Percentiles rank a stretch among this genome's conserved stretches.
phyloP scores from a whole-genome alignment of 2,329 filamentous ascomycete genomes.

The Nemania sp. region DNA sequence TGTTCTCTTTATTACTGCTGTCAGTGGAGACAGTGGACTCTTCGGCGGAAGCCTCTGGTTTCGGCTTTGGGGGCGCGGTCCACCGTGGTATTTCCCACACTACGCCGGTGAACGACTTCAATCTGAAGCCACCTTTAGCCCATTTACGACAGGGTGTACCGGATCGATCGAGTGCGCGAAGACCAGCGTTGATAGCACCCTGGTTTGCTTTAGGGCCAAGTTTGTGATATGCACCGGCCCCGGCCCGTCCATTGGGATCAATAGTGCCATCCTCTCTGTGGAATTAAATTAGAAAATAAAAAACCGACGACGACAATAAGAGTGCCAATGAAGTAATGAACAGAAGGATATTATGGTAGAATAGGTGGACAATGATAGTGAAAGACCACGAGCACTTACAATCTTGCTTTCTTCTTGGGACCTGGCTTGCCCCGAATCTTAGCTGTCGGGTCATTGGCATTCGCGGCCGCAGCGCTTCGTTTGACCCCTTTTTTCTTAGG shows the following conservation, averaged over 20 bases:
- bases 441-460: conserved; percentile 59
- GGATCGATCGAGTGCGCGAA: conserved; percentile 89
- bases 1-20: conserved; percentile 66
- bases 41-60: conserved; percentile 50
- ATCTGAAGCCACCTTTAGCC: conserved; percentile 76
- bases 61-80: conserved; percentile 64
- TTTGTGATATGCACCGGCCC: conserved; percentile 67
- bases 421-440: conserved; percentile 85
- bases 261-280: conserved; percentile 63
- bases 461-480: conserved; percentile 66
- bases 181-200: conserved; percentile 94
- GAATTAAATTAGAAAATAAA: conserved; percentile 17
- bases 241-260: conserved; percentile 56
- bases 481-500: conserved; percentile 78
- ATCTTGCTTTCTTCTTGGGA: conserved; percentile 91
- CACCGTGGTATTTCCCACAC: conserved; percentile 32
- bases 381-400: conserved; percentile 66
- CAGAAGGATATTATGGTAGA: not conserved
- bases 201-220: conserved; percentile 96
- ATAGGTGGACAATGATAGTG: not conserved
- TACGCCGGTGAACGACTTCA: conserved; percentile 77
- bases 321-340: not conserved
- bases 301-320: not conserved
- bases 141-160: conserved; percentile 92
- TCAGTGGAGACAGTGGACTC: conserved; percentile 51